A percentile compares a stretch with the other conserved stretches of the same genome.
Evolutionary conservation across 768 basidiomycete genomes (phyloP).

Genomic region (Leccinum arenicola): DNA sequence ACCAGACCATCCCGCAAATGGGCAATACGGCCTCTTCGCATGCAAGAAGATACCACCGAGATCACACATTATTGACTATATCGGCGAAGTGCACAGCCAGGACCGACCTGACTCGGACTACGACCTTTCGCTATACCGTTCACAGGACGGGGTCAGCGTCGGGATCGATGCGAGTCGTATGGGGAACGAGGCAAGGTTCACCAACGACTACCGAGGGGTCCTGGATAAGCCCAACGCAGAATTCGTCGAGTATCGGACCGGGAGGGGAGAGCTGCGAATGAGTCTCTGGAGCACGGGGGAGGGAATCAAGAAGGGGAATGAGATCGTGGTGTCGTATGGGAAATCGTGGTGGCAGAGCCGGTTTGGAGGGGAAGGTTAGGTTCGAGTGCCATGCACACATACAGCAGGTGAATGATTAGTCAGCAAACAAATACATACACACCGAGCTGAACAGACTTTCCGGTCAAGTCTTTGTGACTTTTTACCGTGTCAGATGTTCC

Average conservation of each 20-base stretch:
- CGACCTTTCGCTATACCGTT: constrained; percentile 76
- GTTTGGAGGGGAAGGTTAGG: neutral
- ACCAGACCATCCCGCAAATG: constrained; percentile 67
- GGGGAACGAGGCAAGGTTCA: constrained; percentile 88
- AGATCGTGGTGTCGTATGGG: constrained; percentile 86
- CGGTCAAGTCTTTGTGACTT: neutral
- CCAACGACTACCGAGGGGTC: constrained; percentile 91
- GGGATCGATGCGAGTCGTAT: constrained; percentile 72
- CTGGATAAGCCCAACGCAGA: constrained; percentile 62
- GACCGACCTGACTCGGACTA: constrained; percentile 76
- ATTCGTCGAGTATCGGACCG: constrained; percentile 57
- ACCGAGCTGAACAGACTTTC: neutral
- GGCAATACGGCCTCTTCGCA: constrained; percentile 82
- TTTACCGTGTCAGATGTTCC: constrained; percentile 40
- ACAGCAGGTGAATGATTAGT: constrained; percentile 12
- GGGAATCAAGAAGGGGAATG: constrained; percentile 73
- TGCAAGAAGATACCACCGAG: constrained; percentile 62
- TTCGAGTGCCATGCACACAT: neutral
- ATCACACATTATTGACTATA: constrained; percentile 74
- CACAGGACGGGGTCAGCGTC: constrained; percentile 54
- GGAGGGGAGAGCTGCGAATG: constrained; percentile 68
- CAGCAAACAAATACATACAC: constrained; percentile 23
- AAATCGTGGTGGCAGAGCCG: constrained; percentile 74
- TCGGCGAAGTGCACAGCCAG: constrained; percentile 82
- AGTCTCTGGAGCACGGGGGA: constrained; percentile 64